A percentile compares a stretch with the other conserved stretches of the same genome.
Evolutionary conservation across 805 yeast species (phyloP).

Genomic region (Komagataella populi): DNA sequence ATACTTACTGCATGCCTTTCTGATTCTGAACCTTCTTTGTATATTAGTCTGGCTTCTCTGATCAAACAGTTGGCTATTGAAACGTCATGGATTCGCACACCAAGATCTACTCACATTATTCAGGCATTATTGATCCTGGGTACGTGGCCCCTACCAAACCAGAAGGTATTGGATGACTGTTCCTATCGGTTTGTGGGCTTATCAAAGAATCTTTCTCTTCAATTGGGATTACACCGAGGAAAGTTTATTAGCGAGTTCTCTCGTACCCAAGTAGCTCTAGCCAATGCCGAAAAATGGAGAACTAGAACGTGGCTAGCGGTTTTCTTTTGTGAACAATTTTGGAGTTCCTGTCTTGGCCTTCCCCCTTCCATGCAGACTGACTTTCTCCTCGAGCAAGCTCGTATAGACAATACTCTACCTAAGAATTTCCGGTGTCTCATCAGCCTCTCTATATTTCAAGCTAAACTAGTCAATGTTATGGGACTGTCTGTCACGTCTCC

Average conservation of each 20-base stretch:
- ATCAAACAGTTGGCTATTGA: constrained; percentile 82
- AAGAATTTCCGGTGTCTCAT: constrained; percentile 59
- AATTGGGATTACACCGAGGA: constrained; percentile 84
- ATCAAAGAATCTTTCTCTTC: constrained; percentile 74
- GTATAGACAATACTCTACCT: constrained; percentile 54
- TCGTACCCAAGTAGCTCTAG: constrained; percentile 76
- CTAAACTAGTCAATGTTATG: constrained; percentile 72
- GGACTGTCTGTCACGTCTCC: constrained; percentile 77
- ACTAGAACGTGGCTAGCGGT: constrained; percentile 87
- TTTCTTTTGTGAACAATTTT: constrained; percentile 78
- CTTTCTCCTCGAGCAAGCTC: constrained; percentile 65
- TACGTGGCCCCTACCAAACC: constrained; percentile 89
- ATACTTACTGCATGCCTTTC: constrained; percentile 76
- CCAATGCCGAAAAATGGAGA: constrained; percentile 90
- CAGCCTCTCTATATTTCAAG: constrained; percentile 67
- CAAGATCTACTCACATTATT: constrained; percentile 85
- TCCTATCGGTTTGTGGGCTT: constrained; percentile 80
- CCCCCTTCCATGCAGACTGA: constrained; percentile 84
- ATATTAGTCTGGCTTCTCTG: constrained; percentile 59
- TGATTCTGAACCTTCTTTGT: constrained; percentile 77
- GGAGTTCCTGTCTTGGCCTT: constrained; percentile 78
- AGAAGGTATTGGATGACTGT: constrained; percentile 83
- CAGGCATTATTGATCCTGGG: constrained; percentile 80
- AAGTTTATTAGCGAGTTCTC: constrained; percentile 84
- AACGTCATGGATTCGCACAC: constrained; percentile 87